phyloP scores from a whole-genome alignment of 2,329 filamentous ascomycete species.

The Penicillium sp. region DNA sequence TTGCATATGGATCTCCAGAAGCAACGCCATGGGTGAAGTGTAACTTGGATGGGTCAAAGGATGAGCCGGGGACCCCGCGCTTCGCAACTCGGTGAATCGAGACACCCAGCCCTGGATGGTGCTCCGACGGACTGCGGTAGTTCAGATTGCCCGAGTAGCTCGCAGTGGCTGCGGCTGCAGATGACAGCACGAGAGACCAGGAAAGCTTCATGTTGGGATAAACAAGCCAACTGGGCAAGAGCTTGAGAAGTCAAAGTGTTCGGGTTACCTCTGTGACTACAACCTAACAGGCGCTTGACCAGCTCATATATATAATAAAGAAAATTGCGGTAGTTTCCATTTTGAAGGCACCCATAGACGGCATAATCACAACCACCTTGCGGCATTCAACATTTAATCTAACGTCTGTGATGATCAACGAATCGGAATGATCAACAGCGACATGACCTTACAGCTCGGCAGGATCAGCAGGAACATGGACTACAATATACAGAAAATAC shows the following conservation, averaged over 20 bases:
- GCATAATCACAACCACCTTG: background rate
- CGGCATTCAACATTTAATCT: slow-evolving; percentile 3
- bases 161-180: background rate
- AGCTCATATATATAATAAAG: background rate
- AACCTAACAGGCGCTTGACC: background rate
- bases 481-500: background rate
- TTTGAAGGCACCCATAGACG: background rate
- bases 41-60: slow-evolving; percentile 49
- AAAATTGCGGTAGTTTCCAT: background rate
- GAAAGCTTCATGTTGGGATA: slow-evolving; percentile 1
- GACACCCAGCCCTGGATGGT: slow-evolving; percentile 63
- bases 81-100: slow-evolving; percentile 62
- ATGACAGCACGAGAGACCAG: slow-evolving; percentile 4
- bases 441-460: background rate
- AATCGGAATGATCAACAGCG: background rate
- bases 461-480: background rate
- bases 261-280: background rate
- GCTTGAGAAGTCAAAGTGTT: background rate
- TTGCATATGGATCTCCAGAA: slow-evolving; percentile 46
- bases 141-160: slow-evolving; percentile 55
- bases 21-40: slow-evolving; percentile 65
- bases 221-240: background rate
- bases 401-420: background rate
- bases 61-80: slow-evolving; percentile 45
- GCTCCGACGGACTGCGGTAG: slow-evolving; percentile 64